Conservation (phyloP, 1,284 basidiomycete species). For the Irpex lacteus region DNA sequence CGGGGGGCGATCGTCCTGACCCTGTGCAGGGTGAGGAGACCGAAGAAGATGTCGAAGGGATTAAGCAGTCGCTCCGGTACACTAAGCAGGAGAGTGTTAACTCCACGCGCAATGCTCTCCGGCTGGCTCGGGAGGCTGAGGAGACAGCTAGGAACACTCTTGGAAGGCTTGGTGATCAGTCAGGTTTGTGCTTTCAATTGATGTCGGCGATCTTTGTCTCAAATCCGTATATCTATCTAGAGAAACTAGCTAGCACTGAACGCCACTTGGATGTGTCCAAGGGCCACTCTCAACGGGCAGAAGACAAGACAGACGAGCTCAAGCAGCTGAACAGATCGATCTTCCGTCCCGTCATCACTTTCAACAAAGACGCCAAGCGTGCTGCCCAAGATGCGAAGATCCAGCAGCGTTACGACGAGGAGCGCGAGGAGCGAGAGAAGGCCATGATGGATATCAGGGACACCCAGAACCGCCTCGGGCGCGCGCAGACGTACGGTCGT, state of each 20-base stretch:
- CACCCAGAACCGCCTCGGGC: slow-evolving; percentile 83
- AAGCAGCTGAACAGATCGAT: slow-evolving; percentile 94
- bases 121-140: slow-evolving; percentile 92
- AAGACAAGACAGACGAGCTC: slow-evolving; percentile 93
- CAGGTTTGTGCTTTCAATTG: slow-evolving; percentile 55
- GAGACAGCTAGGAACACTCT: slow-evolving; percentile 92
- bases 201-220: neutral
- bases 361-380: slow-evolving; percentile 91
- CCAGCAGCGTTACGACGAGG: slow-evolving; percentile 85
- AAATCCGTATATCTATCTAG: slow-evolving; percentile 33
- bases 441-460: slow-evolving; percentile 85
- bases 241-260: slow-evolving; percentile 93
- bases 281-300: slow-evolving; percentile 84
- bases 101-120: slow-evolving; percentile 89
- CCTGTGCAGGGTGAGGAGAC: slow-evolving; percentile 74
- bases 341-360: slow-evolving; percentile 88
- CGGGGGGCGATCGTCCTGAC: slow-evolving; percentile 27
- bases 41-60: slow-evolving; percentile 95
- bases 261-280: slow-evolving; percentile 94
- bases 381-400: slow-evolving; percentile 89
- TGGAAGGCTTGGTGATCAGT: slow-evolving; percentile 88
- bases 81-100: slow-evolving; percentile 93
- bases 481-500: slow-evolving; percentile 63
- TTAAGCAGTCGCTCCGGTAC: slow-evolving; percentile 90
- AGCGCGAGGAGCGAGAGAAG: slow-evolving; percentile 83